Evolutionary conservation across 352 stramenopile species (phyloP).

Genomic region (Phytophthora sp.): DNA sequence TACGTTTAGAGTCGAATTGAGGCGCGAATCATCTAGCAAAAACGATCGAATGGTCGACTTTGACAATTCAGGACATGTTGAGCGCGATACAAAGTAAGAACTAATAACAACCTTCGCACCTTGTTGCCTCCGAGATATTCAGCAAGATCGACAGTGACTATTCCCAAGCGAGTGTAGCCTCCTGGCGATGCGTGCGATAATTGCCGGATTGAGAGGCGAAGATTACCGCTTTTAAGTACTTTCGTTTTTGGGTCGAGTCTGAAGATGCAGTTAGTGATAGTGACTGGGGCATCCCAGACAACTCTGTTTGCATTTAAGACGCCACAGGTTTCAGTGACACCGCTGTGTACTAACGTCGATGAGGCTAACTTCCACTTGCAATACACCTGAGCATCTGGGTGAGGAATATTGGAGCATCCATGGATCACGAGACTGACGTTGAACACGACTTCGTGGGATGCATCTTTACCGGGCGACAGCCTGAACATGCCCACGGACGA

Average conservation of each 20-base stretch:
- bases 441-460: slow-evolving; percentile 24
- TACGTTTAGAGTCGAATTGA: slow-evolving; percentile 50
- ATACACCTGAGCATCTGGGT: slow-evolving; percentile 35
- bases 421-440: slow-evolving; percentile 37
- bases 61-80: not conserved
- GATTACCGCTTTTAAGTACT: slow-evolving; percentile 28
- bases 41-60: slow-evolving; percentile 24
- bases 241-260: slow-evolving; percentile 32
- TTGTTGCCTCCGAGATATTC: slow-evolving; percentile 36
- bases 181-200: slow-evolving; percentile 9
- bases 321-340: slow-evolving; percentile 20
- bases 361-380: slow-evolving; percentile 43
- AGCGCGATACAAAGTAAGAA: not conserved
- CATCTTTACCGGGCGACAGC: slow-evolving; percentile 12
- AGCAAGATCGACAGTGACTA: slow-evolving; percentile 41
- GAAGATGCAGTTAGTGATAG: slow-evolving; percentile 25
- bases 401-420: slow-evolving; percentile 44
- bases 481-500: slow-evolving; percentile 2
- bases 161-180: slow-evolving; percentile 28
- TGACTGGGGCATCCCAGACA: slow-evolving; percentile 29
- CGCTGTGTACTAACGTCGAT: slow-evolving; percentile 3
- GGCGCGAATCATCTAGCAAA: slow-evolving; percentile 38
- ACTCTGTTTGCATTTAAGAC: slow-evolving; percentile 33
- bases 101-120: slow-evolving; percentile 1
- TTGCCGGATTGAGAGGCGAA: slow-evolving; percentile 42